Evolutionary conservation across 106 monocot genomes (phyloP).

Genomic region (Phalaenopsis equestris): DNA sequence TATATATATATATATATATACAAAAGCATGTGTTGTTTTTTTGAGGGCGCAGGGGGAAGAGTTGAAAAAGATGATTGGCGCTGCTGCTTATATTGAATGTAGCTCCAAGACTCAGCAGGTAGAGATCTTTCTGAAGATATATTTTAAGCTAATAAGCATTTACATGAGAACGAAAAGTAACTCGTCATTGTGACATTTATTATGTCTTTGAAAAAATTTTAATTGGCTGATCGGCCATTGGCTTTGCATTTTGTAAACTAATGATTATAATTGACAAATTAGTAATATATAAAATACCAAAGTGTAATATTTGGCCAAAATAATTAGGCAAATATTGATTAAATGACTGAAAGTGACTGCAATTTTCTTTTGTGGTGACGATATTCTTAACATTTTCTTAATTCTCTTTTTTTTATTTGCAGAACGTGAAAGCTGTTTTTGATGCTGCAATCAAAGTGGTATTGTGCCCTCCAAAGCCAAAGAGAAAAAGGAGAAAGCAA

Average conservation of each 20-base stretch:
- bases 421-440: conserved; percentile 50
- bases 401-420: conserved; percentile 1
- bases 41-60: conserved; percentile 55
- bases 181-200: not conserved
- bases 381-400: not conserved
- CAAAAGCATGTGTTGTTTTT: not conserved
- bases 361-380: not conserved
- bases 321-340: no score
- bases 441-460: conserved; percentile 49
- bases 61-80: conserved; percentile 61
- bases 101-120: conserved; percentile 90
- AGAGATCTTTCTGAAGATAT: not conserved
- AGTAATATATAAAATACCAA: no score
- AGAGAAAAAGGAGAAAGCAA: conserved; percentile 25
- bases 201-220: not conserved
- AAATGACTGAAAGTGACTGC: not conserved
- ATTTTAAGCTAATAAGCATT: not conserved
- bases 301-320: no score
- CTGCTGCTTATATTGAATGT: conserved; percentile 62
- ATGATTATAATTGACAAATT: not conserved
- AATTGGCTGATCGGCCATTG: not conserved
- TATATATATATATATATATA: not conserved
- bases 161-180: not conserved
- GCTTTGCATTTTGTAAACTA: no score
- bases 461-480: conserved; percentile 32